Evolutionary conservation across 257 asterid genomes (phyloP), one percentile per base, ranked within the genome.

Genomic region (Solanum paucissectum): DNA sequence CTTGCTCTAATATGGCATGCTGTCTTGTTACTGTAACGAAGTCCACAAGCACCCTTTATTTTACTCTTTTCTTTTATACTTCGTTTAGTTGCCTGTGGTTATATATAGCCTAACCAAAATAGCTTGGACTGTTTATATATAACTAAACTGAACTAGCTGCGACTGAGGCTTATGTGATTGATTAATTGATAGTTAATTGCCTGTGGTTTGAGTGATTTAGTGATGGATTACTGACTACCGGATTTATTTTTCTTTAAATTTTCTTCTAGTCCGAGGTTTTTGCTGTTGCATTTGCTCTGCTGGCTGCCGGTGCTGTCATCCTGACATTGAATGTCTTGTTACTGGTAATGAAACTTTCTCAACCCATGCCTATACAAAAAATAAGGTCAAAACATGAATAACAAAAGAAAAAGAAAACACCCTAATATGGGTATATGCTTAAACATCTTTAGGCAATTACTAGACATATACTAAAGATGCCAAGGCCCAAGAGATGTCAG

Each of bases 201-300:
- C 13, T 13, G 58, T 77, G 84, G 37, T 42, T 40, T 77, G 58
- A 40, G 13, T 40, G 62, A 42, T 42, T 77, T 12, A 16, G 6
- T 5, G 42, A 46, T 46, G 68, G 27, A 79, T 20, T 46, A n/a
- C 62, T 71, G 38, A 49, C 66, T 44, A 40, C 37, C 29, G 6
- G 49, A 40, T 32, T 85, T n/a, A 12, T 79, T 49, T 21, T 32
- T 87, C 86, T 87, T 84, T 58, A 66, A 34, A 12, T 55, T 42
- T 10, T 86, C 27, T 68, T 89, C 71, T 97, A 97, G 99, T 96
- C 99, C 25, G 97, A 97, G 91, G 99, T 97, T 88, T 97, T 97
- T 89, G 99, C 98, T 60, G 99, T 96, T 82, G 99, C 99, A 66
- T 97, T 97, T 91, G 99, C 99, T 8, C 93, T 97, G 62, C 98